Percentiles rank a stretch among this genome's conserved stretches.
Conservation (phyloP, 1,284 basidiomycete genomes). For the Phellinidium pouzarii region DNA sequence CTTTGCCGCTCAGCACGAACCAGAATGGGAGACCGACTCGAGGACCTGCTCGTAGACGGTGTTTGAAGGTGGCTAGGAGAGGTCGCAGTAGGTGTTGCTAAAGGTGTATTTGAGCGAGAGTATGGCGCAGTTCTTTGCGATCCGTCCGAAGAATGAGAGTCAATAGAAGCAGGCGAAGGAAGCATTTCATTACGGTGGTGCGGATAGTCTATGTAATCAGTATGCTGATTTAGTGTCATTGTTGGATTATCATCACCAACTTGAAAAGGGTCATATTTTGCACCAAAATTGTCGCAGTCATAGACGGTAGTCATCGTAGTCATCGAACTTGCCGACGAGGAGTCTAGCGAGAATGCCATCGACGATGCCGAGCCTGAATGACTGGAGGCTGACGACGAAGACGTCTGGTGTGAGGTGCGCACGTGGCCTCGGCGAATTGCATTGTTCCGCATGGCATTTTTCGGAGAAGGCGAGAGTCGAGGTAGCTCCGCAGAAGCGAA, state of each 20-base stretch:
- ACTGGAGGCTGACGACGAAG: conserved; percentile 15
- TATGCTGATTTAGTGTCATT: background rate
- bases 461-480: background rate
- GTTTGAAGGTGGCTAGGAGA: background rate
- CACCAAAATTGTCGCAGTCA: conserved; percentile 5
- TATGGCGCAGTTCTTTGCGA: background rate
- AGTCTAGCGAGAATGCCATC: conserved; percentile 1
- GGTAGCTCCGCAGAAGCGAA: background rate
- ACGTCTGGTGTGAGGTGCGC: conserved; percentile 10
- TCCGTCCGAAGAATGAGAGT: background rate
- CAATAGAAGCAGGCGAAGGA: background rate
- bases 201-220: background rate
- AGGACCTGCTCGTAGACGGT: conserved; percentile 1
- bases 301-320: conserved; percentile 16
- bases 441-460: background rate
- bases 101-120: background rate
- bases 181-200: background rate
- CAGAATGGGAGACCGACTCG: background rate
- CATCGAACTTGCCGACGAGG: conserved; percentile 15
- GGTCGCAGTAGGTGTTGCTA: background rate
- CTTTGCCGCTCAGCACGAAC: background rate
- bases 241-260: conserved; percentile 8
- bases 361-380: conserved; percentile 11
- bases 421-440: conserved; percentile 3
- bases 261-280: background rate